phyloP scores from a whole-genome alignment of 2,329 filamentous ascomycete species.

The Cladophialophora chaetospira region DNA sequence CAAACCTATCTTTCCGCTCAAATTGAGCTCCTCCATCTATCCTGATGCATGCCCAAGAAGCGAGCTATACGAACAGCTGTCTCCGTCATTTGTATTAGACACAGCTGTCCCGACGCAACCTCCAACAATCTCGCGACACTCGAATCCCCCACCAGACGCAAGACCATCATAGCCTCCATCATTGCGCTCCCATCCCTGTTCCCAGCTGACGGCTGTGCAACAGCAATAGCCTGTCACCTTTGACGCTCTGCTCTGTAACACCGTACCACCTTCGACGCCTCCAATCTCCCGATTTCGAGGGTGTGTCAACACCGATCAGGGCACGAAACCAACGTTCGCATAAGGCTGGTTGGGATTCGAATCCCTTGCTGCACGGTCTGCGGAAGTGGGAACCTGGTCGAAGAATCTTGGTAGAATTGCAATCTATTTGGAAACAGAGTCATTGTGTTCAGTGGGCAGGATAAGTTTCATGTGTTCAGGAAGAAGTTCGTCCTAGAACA shows the following conservation, averaged over 20 bases:
- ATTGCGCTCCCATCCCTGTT: background rate
- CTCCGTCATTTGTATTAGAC: background rate
- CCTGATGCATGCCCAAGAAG: background rate
- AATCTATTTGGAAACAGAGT: conserved; percentile 12
- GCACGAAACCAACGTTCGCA: background rate
- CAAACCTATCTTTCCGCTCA: background rate
- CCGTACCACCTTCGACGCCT: background rate
- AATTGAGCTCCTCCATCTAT: background rate
- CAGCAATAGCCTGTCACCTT: background rate
- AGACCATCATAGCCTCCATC: background rate
- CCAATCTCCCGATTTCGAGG: background rate
- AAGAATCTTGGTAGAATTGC: conserved; percentile 5
- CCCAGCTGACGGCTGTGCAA: background rate
- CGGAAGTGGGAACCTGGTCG: background rate
- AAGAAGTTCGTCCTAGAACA: conserved; percentile 12
- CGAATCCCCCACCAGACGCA: background rate
- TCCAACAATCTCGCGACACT: background rate
- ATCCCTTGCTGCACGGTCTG: background rate
- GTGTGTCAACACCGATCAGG: background rate
- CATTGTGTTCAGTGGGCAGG: background rate
- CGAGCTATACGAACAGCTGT: background rate
- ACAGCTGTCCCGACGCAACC: background rate
- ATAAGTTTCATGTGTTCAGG: conserved; percentile 23
- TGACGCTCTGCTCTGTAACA: background rate
- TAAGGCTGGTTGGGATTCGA: conserved; percentile 11